phyloP scores from a whole-genome alignment of 306 rosid species.

The Astragalus membranaceus region DNA sequence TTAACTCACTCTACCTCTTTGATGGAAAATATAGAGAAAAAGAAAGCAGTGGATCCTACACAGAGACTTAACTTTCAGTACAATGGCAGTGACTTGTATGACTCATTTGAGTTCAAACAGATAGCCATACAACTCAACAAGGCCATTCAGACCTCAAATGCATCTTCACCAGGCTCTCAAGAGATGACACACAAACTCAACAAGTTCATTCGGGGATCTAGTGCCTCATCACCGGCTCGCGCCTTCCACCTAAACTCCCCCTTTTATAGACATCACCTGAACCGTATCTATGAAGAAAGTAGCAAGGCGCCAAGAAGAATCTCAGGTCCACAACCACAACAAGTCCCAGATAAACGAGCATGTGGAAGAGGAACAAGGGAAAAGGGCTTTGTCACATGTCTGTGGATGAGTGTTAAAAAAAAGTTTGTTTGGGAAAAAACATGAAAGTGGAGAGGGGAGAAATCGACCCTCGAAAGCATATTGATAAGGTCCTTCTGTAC shows the following conservation, averaged over 20 bases:
- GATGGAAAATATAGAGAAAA: slow-evolving; percentile 31
- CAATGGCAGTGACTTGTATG: slow-evolving; percentile 51
- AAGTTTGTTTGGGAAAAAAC: slow-evolving; percentile 31
- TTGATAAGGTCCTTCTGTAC: background rate
- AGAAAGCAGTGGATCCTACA: slow-evolving; percentile 17
- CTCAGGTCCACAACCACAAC: slow-evolving; percentile 12
- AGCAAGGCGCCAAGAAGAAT: slow-evolving; percentile 29
- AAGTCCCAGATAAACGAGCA: background rate
- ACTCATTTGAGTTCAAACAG: slow-evolving; percentile 50
- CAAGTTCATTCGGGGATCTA: slow-evolving; percentile 36
- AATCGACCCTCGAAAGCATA: background rate
- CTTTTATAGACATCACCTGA: slow-evolving; percentile 24
- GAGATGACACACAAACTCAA: slow-evolving; percentile 36
- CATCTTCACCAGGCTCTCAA: slow-evolving; percentile 24
- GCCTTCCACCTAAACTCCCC: slow-evolving; percentile 32
- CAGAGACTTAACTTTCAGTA: slow-evolving; percentile 25
- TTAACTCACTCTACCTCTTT: slow-evolving; percentile 13
- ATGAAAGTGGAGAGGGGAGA: slow-evolving; percentile 12
- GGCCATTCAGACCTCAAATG: slow-evolving; percentile 41
- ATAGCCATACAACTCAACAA: slow-evolving; percentile 50
- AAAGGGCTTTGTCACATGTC: slow-evolving; percentile 31
- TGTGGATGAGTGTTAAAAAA: slow-evolving; percentile 66
- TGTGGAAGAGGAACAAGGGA: slow-evolving; percentile 13
- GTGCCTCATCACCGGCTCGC: slow-evolving; percentile 20
- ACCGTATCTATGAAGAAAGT: slow-evolving; percentile 23